Evolutionary conservation across 208 protist genomes (phyloP), one percentile per base, ranked within the genome.

Genomic region (Leptomonas seymouri): DNA sequence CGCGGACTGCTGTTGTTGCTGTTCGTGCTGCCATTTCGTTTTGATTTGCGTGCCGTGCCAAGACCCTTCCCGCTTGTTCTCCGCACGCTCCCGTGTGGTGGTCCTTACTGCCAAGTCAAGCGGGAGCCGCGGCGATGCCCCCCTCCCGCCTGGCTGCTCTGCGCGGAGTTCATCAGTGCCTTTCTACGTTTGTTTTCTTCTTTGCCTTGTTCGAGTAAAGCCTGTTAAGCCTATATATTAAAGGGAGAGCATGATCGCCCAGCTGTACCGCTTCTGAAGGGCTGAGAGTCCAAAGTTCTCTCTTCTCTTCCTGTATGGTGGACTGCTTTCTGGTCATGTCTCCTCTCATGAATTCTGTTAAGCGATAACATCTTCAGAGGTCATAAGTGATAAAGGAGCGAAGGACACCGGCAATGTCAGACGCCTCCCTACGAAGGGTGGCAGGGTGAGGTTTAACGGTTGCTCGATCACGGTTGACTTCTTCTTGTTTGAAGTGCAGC

Each of bases 151-250:
- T 51, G 39, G 1, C 36, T 1, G 8, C 34, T 31, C 51, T 59
- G 36, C 50, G 11, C 20, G 44, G 20, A 48, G 44, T 55, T 39
- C 55, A 14, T 48, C 66, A 25, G 5, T 48, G 7, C 53, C 27
- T 27, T 45, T 46, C 60, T 67, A 44, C 55, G 36, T 68, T 58
- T 50, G 68, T 51, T 21, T 62, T 54, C 72, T 42, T 9, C 8
- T 49, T 42, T 66, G 23, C 30, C 41, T 31, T 66, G 12, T 67
- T 59, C 60, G 61, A 59, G 55, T 73, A 70, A 79, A 39, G 14
- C 4, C 6, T 50, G 30, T 44, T 48, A 59, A 30, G 3, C 27
- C 16, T 41, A 27, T 53, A 41, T 16, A n/a, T n/a, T n/a, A 48
- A 57, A 3, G 49, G 20, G 45, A 67, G 46, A 67, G 61, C 61